Percentiles rank a stretch among this genome's conserved stretches.
phyloP scores from a whole-genome alignment of 2,329 filamentous ascomycete genomes.

The Claviceps sp. region DNA sequence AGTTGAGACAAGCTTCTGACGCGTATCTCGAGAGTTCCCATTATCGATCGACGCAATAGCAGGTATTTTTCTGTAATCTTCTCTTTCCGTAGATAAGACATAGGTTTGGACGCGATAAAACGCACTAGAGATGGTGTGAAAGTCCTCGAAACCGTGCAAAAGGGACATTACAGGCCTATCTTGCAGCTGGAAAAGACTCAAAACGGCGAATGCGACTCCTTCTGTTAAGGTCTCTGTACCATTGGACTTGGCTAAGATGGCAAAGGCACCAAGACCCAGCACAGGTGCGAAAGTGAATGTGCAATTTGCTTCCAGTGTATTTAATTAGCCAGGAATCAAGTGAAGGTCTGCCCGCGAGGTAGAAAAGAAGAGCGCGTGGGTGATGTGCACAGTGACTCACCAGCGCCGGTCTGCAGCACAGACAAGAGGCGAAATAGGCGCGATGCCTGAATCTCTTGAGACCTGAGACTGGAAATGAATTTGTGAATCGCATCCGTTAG shows the following conservation, averaged over 20 bases:
- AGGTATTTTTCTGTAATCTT: conserved; percentile 3
- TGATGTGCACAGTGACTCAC: not conserved
- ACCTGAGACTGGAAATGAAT: conserved; percentile 21
- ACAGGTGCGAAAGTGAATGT: conserved; percentile 10
- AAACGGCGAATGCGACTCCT: conserved; percentile 10
- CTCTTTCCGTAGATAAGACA: conserved; percentile 9
- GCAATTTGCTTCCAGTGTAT: conserved; percentile 5
- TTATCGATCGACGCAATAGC: not conserved
- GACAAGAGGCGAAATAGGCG: conserved; percentile 12
- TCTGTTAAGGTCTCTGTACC: conserved; percentile 9
- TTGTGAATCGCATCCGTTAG: conserved; percentile 19
- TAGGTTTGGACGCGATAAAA: conserved; percentile 12
- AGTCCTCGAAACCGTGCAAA: conserved; percentile 10
- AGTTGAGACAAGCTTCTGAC: not conserved
- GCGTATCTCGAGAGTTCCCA: not conserved
- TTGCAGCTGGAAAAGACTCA: conserved; percentile 11
- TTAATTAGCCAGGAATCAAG: not conserved
- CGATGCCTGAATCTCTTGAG: conserved; percentile 22
- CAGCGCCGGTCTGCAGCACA: conserved; percentile 3
- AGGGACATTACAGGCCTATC: conserved; percentile 10
- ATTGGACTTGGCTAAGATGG: conserved; percentile 7
- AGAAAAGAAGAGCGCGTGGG: not conserved
- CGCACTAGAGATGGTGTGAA: conserved; percentile 11
- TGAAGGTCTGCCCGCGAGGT: not conserved
- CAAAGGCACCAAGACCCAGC: conserved; percentile 9